These are phyloP conservation scores for Graphiopsis chlorocephala DNA, from an alignment of 2,329 filamentous ascomycete genomes.

Conservation along the genomic window DNA sequence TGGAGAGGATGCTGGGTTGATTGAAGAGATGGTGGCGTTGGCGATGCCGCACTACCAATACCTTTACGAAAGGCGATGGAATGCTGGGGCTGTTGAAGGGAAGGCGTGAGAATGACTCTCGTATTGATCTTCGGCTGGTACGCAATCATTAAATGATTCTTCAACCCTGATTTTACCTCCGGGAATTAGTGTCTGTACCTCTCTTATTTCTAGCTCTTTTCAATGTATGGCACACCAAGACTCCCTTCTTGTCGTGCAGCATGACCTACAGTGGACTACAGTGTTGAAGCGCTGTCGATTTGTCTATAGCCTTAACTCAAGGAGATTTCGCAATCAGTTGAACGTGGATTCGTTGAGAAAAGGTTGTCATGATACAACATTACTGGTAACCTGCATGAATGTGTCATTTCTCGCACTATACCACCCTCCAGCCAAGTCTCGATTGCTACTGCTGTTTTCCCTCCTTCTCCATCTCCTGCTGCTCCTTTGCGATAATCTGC, in stretches of 20 bases:
- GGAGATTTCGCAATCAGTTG: not conserved
- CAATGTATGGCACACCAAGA: no score
- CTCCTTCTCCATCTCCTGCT: not conserved
- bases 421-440: not conserved
- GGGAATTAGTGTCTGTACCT: no score
- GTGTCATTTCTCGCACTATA: not conserved
- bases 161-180: no score
- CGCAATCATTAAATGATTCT: no score
- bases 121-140: not conserved
- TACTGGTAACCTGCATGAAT: not conserved
- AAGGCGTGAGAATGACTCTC: not conserved
- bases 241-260: no score
- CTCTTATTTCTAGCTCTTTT: no score
- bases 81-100: not conserved
- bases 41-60: slow-evolving; percentile 44
- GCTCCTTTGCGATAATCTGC: not conserved
- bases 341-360: not conserved
- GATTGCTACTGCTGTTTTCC: slow-evolving; percentile 6
- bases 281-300: not conserved
- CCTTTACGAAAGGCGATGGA: slow-evolving; percentile 26
- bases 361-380: not conserved
- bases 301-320: not conserved
- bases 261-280: no score
- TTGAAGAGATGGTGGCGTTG: slow-evolving; percentile 24
- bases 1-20: slow-evolving; percentile 19